Evolutionary conservation across 2,329 filamentous ascomycete genomes (phyloP).

Genomic region (Neobulgaria alba): DNA sequence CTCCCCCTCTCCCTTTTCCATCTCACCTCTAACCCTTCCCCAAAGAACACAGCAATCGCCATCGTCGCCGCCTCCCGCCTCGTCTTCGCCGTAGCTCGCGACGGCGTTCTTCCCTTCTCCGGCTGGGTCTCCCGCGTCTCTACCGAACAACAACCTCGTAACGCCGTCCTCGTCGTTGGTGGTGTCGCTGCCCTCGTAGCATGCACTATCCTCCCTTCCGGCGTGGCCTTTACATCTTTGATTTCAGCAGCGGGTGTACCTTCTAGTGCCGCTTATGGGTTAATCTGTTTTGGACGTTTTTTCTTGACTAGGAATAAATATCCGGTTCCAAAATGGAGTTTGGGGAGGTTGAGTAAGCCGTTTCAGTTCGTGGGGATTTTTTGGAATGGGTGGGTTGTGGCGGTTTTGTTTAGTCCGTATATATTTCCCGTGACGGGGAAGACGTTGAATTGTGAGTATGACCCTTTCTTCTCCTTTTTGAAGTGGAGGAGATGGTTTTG

Average conservation of each 20-base stretch:
- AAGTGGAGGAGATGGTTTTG: no score
- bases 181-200: conserved; percentile 43
- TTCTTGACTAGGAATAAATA: conserved; percentile 40
- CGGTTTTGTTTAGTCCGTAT: conserved; percentile 37
- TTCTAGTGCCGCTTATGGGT: conserved; percentile 42
- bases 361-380: conserved; percentile 39
- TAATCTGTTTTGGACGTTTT: conserved; percentile 41
- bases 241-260: conserved; percentile 45
- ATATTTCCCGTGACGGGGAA: no score
- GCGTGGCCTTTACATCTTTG: conserved; percentile 44
- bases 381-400: conserved; percentile 43
- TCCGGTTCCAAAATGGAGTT: conserved; percentile 38
- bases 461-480: no score
- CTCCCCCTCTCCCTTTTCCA: no score
- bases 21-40: no score
- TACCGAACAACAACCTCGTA: conserved; percentile 46
- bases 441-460: no score
- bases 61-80: conserved; percentile 51
- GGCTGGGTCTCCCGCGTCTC: conserved; percentile 46
- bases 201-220: conserved; percentile 50
- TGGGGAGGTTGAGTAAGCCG: conserved; percentile 36
- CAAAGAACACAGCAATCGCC: conserved; percentile 52
- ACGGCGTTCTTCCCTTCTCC: conserved; percentile 51
- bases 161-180: conserved; percentile 51
- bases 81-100: conserved; percentile 51